Base-by-base conservation (phyloP, 257 asterid genomes). In the Mitragyna speciosa region DNA sequence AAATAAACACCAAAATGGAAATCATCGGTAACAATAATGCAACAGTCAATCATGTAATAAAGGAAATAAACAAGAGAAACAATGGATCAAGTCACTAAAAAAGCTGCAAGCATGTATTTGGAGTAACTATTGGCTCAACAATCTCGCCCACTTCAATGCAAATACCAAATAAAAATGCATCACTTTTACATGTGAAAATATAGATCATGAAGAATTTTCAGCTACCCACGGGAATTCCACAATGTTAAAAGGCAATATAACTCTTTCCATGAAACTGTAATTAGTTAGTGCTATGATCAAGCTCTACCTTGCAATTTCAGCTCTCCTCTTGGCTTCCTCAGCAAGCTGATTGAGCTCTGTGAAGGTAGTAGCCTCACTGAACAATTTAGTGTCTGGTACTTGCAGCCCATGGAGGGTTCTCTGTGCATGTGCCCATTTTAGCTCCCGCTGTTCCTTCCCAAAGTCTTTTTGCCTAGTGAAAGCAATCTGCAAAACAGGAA, bases 261-360 rank as follows among this genome's bases (percentile, higher is more conserved):
- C 17, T 24, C 41, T 22, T 45, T 47, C 14, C 48, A 69, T 58
- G 59, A 66, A 39, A 26, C 12, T 16, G n/a, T 12, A 49, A 49
- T 24, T 12, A 79, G 73, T 71, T 22, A 70, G 39, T 68, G 26
- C 47, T 67, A 45, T 33, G 67, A 39, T 48, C 30, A 16, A 59
- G 52, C 47, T 52, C 54, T 89, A 94, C 98, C 99, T 89, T 36
- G 99, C 99, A 68, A 95, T 93, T 86, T 95, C 98, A 73, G 99
- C 99, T 86, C 99, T 89, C 78, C 98, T 87, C 83, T 95, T 95
- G 7, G 99, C 99, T 82, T 95, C 99, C 91, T 95, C 99, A 4
- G 99, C 99, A 89, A 95, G 86, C 85, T 93, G 99, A 80, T 95
- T 95, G 84, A 95, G 99, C 69, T 95, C 99, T 2, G 88, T 88